Evolutionary conservation across 1,139 yeast species (phyloP), one percentile per base, ranked within the genome.

Genomic region (Lodderomyces orthopsilosis): DNA sequence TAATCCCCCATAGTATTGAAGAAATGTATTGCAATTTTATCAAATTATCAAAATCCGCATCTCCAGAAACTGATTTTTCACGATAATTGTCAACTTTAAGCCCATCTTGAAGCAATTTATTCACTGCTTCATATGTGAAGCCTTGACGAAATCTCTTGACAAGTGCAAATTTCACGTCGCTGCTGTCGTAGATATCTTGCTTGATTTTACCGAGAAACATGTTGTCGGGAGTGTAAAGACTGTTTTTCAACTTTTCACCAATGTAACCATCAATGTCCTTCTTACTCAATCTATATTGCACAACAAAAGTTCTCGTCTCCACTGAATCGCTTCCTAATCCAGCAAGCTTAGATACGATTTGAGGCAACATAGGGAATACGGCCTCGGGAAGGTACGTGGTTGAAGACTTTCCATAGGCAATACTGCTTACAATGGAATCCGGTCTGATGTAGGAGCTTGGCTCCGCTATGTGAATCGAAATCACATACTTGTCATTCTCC

Each of bases 401-500:
- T 19, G 83, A 67, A 0, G 84, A 79, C 51, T 81, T 74, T 35
- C 70, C 73, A 47, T 73, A 76, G 0, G 95, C 95, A 40, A 80
- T 70, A 41, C 71, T 64, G 19, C 85, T 70, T n/a, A 84, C 52
- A 1, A 67, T 63, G 1, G 83, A 75, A 5, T 63, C 56, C 1
- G 80, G 77, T 14, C 62, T 61, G 19, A 81, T 62, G 54, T 70
- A 81, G 0, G 94, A 82, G 0, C 89, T 74, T 0, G 98, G 98
- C 58, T 91, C 93, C 1, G 98, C 98, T 47, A 93, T 80, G 62
- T 87, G 96, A 6, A 89, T 73, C 27, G 84, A 77, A 5, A 91
- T 56, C 2, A 66, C 65, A 53, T 68, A 76, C 4, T 58, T 55
- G 1, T 62, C 61, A 1, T 55, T 58, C 0, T 65, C 47, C 23